Conservation (phyloP, 805 yeast genomes). For the Maudiozyma pseudohumilis region DNA sequence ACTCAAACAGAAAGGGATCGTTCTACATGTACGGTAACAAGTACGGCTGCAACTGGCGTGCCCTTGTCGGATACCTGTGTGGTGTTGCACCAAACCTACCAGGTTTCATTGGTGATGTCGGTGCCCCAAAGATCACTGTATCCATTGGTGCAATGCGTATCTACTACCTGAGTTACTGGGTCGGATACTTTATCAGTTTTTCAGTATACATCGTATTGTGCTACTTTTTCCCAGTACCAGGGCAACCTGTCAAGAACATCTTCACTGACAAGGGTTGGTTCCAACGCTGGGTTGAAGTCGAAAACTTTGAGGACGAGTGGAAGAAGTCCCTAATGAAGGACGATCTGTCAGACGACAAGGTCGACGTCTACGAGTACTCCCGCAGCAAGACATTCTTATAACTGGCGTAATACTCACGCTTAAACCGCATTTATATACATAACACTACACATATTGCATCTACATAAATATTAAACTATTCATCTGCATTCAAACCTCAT, state of each 20-base stretch:
- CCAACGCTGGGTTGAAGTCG: slow-evolving; percentile 54
- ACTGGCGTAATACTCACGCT: too few species aligned
- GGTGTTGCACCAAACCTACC: slow-evolving; percentile 34
- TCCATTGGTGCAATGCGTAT: slow-evolving; percentile 67
- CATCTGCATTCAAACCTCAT: too few species aligned
- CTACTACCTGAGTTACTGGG: slow-evolving; percentile 61
- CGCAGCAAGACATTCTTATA: slow-evolving; percentile 10
- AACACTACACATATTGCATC: too few species aligned
- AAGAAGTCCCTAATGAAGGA: slow-evolving; percentile 10
- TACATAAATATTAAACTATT: too few species aligned
- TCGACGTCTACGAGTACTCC: slow-evolving; percentile 11
- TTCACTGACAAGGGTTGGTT: slow-evolving; percentile 47
- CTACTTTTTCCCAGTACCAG: slow-evolving; percentile 43
- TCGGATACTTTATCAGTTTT: slow-evolving; percentile 58
- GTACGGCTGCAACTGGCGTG: slow-evolving; percentile 69
- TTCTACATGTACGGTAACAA: slow-evolving; percentile 44
- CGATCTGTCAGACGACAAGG: slow-evolving; percentile 12
- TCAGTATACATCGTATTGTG: slow-evolving; percentile 45
- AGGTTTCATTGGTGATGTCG: slow-evolving; percentile 41
- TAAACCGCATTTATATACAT: too few species aligned
- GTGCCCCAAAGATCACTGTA: slow-evolving; percentile 40
- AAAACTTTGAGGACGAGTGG: slow-evolving; percentile 41
- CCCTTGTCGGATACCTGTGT: slow-evolving; percentile 50
- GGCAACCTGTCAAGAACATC: slow-evolving; percentile 31
- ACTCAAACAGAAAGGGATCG: slow-evolving; percentile 33